These are phyloP conservation scores for Vigna trinervia DNA, from an alignment of 306 rosid genomes.

Conservation along the genomic window DNA sequence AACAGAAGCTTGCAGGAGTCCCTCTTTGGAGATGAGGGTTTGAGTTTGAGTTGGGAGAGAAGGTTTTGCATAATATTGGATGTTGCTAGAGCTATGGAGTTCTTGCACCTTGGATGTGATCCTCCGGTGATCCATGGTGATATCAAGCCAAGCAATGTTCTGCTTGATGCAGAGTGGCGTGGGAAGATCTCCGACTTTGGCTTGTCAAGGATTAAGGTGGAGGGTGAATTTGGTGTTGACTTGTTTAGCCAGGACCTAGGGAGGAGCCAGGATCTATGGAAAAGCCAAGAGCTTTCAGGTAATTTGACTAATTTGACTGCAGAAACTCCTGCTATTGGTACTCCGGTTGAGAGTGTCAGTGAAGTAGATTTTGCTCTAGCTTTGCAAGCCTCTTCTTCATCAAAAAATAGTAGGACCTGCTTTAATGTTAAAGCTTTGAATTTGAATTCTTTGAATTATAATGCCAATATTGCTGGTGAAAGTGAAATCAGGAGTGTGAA, in stretches of 20 bases:
- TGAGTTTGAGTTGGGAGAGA: slow-evolving; percentile 79
- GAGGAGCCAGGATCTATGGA: slow-evolving; percentile 76
- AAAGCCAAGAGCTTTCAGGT: slow-evolving; percentile 88
- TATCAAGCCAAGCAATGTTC: slow-evolving; percentile 88
- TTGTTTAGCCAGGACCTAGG: slow-evolving; percentile 93
- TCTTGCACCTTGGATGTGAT: slow-evolving; percentile 87
- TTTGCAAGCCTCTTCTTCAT: slow-evolving; percentile 87
- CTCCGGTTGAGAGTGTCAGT: slow-evolving; percentile 80
- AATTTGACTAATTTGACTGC: slow-evolving; percentile 72
- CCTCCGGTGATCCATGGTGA: slow-evolving; percentile 98
- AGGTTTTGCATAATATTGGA: slow-evolving; percentile 78
- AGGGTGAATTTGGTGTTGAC: slow-evolving; percentile 84
- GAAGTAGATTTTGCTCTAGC: slow-evolving; percentile 98
- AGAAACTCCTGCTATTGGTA: slow-evolving; percentile 78
- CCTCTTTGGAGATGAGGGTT: slow-evolving; percentile 74
- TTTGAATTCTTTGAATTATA: slow-evolving; percentile 71
- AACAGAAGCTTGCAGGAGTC: slow-evolving; percentile 89
- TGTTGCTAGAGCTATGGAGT: slow-evolving; percentile 86
- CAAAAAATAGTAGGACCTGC: slow-evolving; percentile 66
- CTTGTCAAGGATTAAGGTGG: slow-evolving; percentile 90
- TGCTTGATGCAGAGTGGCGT: slow-evolving; percentile 70
- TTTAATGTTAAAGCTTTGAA: slow-evolving; percentile 67
- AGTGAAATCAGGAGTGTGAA: slow-evolving; percentile 55
- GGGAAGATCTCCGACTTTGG: slow-evolving; percentile 90
- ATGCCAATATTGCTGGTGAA: slow-evolving; percentile 69